These are phyloP conservation scores for Podospora conica DNA, from an alignment of 495 filamentous ascomycete species.

Conservation along the genomic window DNA sequence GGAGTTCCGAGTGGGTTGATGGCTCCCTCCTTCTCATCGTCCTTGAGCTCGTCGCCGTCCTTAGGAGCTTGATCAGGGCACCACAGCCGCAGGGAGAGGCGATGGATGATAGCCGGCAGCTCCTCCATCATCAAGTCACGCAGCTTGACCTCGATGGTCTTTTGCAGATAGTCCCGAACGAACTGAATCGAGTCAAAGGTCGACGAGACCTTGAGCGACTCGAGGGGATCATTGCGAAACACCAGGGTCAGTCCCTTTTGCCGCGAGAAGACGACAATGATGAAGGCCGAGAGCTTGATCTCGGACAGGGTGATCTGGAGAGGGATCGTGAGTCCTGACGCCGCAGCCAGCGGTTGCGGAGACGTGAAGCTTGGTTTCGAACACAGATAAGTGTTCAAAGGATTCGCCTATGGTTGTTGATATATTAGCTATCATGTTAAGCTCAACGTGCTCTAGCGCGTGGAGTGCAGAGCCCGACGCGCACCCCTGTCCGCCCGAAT, in stretches of 20 bases:
- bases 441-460: conserved; percentile 19
- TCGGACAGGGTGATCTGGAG: conserved; percentile 94
- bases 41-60: conserved; percentile 44
- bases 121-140: conserved; percentile 95
- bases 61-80: conserved; percentile 73
- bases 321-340: conserved; percentile 90
- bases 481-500: conserved; percentile 23
- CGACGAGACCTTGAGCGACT: conserved; percentile 95
- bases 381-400: conserved; percentile 88
- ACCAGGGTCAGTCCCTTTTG: conserved; percentile 95
- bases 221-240: conserved; percentile 95
- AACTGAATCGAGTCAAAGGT: conserved; percentile 99
- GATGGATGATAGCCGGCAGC: conserved; percentile 90
- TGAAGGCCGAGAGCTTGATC: conserved; percentile 94
- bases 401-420: conserved; percentile 65
- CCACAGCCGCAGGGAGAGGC: conserved; percentile 83
- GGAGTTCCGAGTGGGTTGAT: conserved; percentile 77
- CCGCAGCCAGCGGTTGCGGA: conserved; percentile 85
- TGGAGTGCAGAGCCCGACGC: conserved; percentile 13
- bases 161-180: conserved; percentile 92
- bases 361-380: conserved; percentile 89
- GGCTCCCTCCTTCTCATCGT: conserved; percentile 42
- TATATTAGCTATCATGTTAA: conserved; percentile 42
- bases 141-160: conserved; percentile 91
- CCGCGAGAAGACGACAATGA: conserved; percentile 93